Evolutionary conservation across 2,329 filamentous ascomycete genomes (phyloP).

Genomic region (Fusarium sp.): DNA sequence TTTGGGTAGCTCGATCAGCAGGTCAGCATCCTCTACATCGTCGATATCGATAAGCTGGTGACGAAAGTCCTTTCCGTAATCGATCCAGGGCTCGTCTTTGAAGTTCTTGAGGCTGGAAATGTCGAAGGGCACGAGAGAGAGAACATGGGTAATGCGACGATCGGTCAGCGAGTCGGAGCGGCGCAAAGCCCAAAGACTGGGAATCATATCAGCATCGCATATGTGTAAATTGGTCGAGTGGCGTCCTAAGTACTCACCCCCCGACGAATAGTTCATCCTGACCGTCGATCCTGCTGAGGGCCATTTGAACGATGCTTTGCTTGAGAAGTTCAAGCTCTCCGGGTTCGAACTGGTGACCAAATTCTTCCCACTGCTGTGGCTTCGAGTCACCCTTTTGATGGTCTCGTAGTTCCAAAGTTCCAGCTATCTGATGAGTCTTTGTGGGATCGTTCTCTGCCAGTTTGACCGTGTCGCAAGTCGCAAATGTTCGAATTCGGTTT

Average conservation of each 20-base stretch:
- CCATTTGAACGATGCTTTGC: conserved; percentile 55
- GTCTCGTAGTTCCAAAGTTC: background rate
- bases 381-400: conserved; percentile 20
- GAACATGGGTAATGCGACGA: conserved; percentile 85
- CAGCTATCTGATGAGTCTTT: conserved; percentile 4
- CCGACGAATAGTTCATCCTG: conserved; percentile 57
- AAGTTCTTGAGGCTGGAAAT: conserved; percentile 56
- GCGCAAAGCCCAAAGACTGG: conserved; percentile 80
- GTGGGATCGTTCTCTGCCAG: conserved; percentile 27
- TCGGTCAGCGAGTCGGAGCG: conserved; percentile 76
- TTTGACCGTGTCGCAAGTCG: conserved; percentile 16
- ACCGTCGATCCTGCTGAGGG: conserved; percentile 58
- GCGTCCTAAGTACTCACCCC: conserved; percentile 50
- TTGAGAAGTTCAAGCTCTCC: conserved; percentile 47
- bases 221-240: conserved; percentile 1
- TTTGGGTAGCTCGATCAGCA: conserved; percentile 82
- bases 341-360: conserved; percentile 39
- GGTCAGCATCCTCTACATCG: conserved; percentile 89
- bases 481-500: background rate
- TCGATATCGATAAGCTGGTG: conserved; percentile 88
- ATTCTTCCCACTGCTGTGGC: conserved; percentile 44
- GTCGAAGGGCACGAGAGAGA: conserved; percentile 80
- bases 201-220: conserved; percentile 21
- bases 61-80: conserved; percentile 69
- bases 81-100: conserved; percentile 62